Evolutionary conservation across 192 early-diverging fungal genomes (phyloP).

Genomic region (Gamsiella multidivaricata): DNA sequence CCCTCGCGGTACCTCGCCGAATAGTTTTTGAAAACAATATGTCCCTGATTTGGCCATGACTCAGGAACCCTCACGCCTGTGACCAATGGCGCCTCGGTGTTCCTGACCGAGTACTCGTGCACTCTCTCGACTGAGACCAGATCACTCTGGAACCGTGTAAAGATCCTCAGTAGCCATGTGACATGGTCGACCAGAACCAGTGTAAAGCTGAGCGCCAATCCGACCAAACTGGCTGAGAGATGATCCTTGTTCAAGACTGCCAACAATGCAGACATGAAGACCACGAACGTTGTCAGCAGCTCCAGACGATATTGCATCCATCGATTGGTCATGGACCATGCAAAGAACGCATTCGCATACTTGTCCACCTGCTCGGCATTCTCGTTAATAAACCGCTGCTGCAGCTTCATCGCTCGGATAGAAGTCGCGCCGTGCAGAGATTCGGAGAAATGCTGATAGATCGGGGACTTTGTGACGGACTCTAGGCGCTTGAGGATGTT

Average conservation of each 20-base stretch:
- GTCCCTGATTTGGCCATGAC: slow-evolving; percentile 41
- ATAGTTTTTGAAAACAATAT: slow-evolving; percentile 38
- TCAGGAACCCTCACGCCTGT: slow-evolving; percentile 52
- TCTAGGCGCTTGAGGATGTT: slow-evolving; percentile 86
- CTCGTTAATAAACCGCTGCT: not conserved
- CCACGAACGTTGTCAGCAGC: slow-evolving; percentile 69
- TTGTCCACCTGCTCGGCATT: not conserved
- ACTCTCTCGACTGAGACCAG: slow-evolving; percentile 86
- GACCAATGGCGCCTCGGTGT: slow-evolving; percentile 72
- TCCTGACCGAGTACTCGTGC: slow-evolving; percentile 77
- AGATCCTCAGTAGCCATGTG: slow-evolving; percentile 74
- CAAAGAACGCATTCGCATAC: slow-evolving; percentile 16
- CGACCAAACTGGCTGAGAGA: slow-evolving; percentile 78
- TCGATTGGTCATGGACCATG: slow-evolving; percentile 64
- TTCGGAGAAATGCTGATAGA: slow-evolving; percentile 78
- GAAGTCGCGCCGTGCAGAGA: slow-evolving; percentile 68
- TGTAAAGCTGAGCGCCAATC: slow-evolving; percentile 72
- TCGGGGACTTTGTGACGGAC: slow-evolving; percentile 77
- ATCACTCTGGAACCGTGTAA: slow-evolving; percentile 77
- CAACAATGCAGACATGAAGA: slow-evolving; percentile 67
- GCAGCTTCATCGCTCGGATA: slow-evolving; percentile 73
- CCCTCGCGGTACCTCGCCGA: slow-evolving; percentile 44
- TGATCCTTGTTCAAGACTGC: slow-evolving; percentile 53
- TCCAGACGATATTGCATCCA: slow-evolving; percentile 78
- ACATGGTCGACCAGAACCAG: slow-evolving; percentile 40